Conservation (phyloP, 2,329 filamentous ascomycete species). For the Dothiorella sarmentorum region DNA sequence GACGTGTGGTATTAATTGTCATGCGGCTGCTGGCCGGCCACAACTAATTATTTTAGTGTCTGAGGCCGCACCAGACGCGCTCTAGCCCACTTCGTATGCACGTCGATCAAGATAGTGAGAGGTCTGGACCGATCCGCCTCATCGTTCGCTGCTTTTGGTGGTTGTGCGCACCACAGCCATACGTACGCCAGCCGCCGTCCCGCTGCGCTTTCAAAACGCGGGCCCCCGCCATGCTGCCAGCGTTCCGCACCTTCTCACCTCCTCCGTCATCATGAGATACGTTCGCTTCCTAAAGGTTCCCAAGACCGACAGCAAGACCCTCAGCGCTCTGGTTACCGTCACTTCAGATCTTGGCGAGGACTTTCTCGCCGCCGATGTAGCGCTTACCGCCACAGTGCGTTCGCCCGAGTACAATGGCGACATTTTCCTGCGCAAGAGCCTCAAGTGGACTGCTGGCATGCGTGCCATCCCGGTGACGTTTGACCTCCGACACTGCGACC, state of each 20-base stretch:
- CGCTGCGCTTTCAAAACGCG: neutral
- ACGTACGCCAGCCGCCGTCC: neutral
- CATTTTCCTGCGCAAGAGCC: constrained; percentile 40
- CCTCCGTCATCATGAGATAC: constrained; percentile 45
- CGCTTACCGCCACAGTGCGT: constrained; percentile 41
- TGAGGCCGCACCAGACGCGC: neutral
- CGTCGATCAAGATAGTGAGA: neutral
- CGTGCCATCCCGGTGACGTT: constrained; percentile 44
- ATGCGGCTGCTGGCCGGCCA: neutral
- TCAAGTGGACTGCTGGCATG: constrained; percentile 45
- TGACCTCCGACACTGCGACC: constrained; percentile 37
- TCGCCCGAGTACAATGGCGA: constrained; percentile 32
- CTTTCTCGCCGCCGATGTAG: constrained; percentile 52
- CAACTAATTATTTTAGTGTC: neutral
- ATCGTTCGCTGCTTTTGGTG: neutral
- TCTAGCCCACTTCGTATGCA: neutral
- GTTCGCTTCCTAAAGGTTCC: constrained; percentile 67
- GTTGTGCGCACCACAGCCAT: neutral
- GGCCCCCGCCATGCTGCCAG: constrained; percentile 1
- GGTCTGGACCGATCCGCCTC: neutral
- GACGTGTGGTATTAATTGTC: too few species aligned
- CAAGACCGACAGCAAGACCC: constrained; percentile 41
- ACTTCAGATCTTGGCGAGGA: constrained; percentile 67
- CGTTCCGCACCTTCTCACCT: neutral
- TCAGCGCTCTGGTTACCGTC: constrained; percentile 58